A percentile compares a stretch with the other conserved stretches of the same genome.
These are phyloP conservation scores for Candida sphagnicola DNA, from an alignment of 805 yeast species.

Conservation along the genomic window DNA sequence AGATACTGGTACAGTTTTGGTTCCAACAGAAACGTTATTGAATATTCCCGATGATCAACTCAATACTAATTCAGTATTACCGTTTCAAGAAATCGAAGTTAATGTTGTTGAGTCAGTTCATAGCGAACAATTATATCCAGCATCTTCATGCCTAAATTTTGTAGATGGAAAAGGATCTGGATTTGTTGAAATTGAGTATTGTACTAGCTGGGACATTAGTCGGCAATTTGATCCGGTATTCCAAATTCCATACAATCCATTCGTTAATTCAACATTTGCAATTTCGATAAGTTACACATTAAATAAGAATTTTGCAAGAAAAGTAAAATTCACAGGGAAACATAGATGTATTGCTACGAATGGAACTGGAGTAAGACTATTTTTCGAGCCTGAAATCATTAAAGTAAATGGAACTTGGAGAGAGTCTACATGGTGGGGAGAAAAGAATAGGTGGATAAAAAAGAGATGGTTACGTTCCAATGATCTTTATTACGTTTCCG, in stretches of 20 bases:
- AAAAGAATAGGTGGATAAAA: constrained; percentile 1
- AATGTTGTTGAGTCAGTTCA: not conserved
- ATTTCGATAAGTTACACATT: not conserved
- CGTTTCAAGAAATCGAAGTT: not conserved
- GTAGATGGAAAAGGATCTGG: not conserved
- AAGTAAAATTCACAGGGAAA: not conserved
- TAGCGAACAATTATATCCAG: constrained; percentile 1
- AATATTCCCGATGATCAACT: not conserved
- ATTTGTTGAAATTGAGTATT: not conserved
- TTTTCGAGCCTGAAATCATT: not conserved
- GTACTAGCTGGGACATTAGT: constrained; percentile 1
- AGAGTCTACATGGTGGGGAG: not conserved
- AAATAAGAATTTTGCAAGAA: not conserved
- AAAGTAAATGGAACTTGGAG: not conserved
- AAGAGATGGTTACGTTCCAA: not conserved
- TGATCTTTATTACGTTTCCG: not conserved
- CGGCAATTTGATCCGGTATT: not conserved
- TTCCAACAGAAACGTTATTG: not conserved
- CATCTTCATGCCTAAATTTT: constrained; percentile 1
- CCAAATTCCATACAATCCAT: not conserved
- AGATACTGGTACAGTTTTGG: not conserved
- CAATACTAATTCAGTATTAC: not conserved
- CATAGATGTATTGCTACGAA: not conserved
- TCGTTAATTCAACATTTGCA: constrained; percentile 1
- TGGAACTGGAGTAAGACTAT: not conserved